These are phyloP conservation scores for Elaeis oleifera DNA, from an alignment of 202 grass and related monocot genomes.

Conservation along the genomic window DNA sequence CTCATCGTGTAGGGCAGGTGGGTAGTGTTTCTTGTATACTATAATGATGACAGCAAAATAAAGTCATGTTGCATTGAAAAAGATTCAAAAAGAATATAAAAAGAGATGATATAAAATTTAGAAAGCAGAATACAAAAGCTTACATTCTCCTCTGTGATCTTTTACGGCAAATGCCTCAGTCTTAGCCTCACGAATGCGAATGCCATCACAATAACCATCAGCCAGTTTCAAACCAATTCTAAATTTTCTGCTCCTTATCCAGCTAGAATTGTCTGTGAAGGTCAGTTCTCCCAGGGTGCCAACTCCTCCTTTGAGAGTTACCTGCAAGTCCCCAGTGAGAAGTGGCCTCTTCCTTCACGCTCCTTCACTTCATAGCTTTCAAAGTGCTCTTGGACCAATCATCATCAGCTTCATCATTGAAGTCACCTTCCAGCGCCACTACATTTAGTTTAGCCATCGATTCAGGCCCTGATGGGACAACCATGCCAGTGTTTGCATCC, in stretches of 20 bases:
- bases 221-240: background rate
- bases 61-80: no score
- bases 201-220: background rate
- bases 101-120: background rate
- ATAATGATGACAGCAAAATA: background rate
- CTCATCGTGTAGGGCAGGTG: conserved; percentile 1
- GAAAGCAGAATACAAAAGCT: background rate
- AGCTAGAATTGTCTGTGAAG: conserved; percentile 5
- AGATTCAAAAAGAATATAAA: no score
- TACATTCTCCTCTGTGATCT: conserved; percentile 10
- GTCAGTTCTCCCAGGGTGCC: conserved; percentile 1
- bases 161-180: background rate
- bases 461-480: background rate
- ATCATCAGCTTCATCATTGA: no score
- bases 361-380: no score
- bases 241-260: conserved; percentile 5
- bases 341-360: no score
- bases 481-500: background rate
- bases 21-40: conserved; percentile 11
- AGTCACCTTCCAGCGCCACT: no score
- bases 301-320: background rate
- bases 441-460: no score
- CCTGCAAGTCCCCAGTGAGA: background rate
- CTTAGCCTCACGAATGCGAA: conserved; percentile 2
- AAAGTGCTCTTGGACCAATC: no score